phyloP scores from a whole-genome alignment of 805 yeast genomes.

The Wickerhamiella dianesei region DNA sequence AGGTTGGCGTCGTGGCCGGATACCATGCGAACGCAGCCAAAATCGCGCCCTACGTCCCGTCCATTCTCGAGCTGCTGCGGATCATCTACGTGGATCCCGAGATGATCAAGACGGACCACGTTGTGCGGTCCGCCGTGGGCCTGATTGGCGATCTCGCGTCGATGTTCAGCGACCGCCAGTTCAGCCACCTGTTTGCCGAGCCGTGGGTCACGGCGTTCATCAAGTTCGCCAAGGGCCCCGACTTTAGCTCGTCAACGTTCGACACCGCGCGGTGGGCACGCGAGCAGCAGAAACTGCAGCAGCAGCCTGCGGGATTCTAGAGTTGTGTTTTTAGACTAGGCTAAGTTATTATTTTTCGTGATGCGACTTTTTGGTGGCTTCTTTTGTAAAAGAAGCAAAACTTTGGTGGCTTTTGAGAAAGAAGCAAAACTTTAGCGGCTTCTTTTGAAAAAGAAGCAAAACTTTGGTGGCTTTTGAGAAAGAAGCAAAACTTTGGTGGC shows the following conservation, averaged over 20 bases:
- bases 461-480: too few relatives aligned
- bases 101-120: constrained; percentile 44
- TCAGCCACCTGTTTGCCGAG: constrained; percentile 50
- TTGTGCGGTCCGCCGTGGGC: constrained; percentile 76
- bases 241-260: constrained; percentile 52
- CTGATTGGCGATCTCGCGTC: constrained; percentile 85
- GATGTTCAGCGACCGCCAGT: constrained; percentile 67
- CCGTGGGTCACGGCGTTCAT: constrained; percentile 73
- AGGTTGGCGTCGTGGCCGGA: constrained; percentile 93
- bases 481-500: too few relatives aligned
- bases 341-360: background rate
- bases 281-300: constrained; percentile 53
- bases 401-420: too few relatives aligned
- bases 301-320: constrained; percentile 1
- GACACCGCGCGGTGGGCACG: constrained; percentile 98
- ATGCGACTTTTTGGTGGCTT: too few relatives aligned
- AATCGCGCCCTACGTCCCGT: constrained; percentile 49
- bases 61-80: constrained; percentile 58
- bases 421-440: too few relatives aligned
- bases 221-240: constrained; percentile 52
- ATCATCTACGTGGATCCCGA: constrained; percentile 47
- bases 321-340: background rate
- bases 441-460: too few relatives aligned
- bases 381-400: too few relatives aligned
- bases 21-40: constrained; percentile 53